These are phyloP conservation scores for Stephanodiscus triporus DNA, from an alignment of 108 stramenopile species.

Conservation along the genomic window DNA sequence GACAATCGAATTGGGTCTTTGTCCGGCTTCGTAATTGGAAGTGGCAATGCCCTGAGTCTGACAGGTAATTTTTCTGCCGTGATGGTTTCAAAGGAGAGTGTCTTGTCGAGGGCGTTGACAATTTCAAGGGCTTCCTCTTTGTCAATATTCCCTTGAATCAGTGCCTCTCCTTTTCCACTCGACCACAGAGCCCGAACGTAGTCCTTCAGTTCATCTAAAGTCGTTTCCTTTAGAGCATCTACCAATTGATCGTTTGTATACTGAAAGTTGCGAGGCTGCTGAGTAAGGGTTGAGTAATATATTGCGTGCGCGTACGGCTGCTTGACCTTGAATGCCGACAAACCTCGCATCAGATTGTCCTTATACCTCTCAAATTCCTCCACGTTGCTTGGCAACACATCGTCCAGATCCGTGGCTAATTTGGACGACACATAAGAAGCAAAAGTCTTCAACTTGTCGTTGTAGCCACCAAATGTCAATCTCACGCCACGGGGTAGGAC, in stretches of 20 bases:
- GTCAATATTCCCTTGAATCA: conserved; percentile 83
- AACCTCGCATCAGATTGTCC: conserved; percentile 65
- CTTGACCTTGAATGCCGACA: conserved; percentile 71
- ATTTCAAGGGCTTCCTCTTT: conserved; percentile 73
- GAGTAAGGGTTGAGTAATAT: conserved; percentile 58
- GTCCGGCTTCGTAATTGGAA: conserved; percentile 42
- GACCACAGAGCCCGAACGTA: conserved; percentile 71
- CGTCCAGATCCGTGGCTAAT: conserved; percentile 57
- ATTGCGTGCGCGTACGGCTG: conserved; percentile 82
- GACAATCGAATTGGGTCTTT: conserved; percentile 50
- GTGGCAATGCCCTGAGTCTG: conserved; percentile 63
- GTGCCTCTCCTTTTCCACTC: conserved; percentile 74
- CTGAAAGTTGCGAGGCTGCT: conserved; percentile 64
- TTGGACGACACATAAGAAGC: conserved; percentile 70
- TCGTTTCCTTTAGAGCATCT: conserved; percentile 53
- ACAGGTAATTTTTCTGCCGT: conserved; percentile 59
- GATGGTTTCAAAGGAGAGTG: conserved; percentile 75
- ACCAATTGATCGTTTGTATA: conserved; percentile 63
- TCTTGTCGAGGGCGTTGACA: conserved; percentile 64
- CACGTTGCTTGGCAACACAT: conserved; percentile 68
- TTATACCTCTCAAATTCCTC: conserved; percentile 85
- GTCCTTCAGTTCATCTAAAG: conserved; percentile 54
- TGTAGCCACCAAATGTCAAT: conserved; percentile 88
- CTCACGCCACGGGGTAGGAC: conserved; percentile 77
- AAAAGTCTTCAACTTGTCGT: conserved; percentile 76